Evolutionary conservation across 768 basidiomycete genomes (phyloP).

Genomic region (Naganishia vaughanmartiniae): DNA sequence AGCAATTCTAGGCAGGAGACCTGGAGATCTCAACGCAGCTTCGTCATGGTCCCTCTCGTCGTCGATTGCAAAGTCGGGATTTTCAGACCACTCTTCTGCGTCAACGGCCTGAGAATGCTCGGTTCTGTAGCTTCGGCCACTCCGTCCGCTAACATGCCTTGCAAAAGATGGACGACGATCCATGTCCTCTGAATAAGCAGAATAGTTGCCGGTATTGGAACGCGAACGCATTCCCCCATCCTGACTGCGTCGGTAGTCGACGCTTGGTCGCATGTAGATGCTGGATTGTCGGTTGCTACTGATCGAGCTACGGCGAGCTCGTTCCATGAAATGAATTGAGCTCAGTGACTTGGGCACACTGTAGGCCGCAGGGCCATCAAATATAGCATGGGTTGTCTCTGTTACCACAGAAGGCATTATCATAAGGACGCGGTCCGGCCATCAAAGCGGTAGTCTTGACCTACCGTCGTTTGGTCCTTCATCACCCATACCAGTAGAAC

Average conservation of each 20-base stretch:
- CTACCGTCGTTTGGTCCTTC: constrained; percentile 25
- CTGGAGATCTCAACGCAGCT: constrained; percentile 32
- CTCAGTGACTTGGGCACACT: constrained; percentile 37
- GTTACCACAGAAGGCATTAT: background rate
- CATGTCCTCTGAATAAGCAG: constrained; percentile 17
- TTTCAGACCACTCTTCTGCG: constrained; percentile 44
- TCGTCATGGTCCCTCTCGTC: constrained; percentile 44
- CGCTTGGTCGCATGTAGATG: constrained; percentile 20
- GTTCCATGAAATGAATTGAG: constrained; percentile 36
- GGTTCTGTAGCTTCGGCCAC: constrained; percentile 14
- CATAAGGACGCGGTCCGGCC: background rate
- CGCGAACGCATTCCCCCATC: constrained; percentile 20
- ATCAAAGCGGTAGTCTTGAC: background rate
- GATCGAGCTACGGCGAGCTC: constrained; percentile 33
- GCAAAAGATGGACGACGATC: constrained; percentile 14
- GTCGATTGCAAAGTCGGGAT: constrained; percentile 37
- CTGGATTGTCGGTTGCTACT: constrained; percentile 28
- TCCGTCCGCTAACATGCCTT: constrained; percentile 15
- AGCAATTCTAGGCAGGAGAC: constrained; percentile 34
- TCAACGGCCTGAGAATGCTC: constrained; percentile 22
- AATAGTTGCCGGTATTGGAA: constrained; percentile 24
- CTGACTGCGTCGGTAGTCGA: constrained; percentile 14
- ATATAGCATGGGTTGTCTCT: constrained; percentile 31
- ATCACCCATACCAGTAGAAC: constrained; percentile 17
- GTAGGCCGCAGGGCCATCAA: constrained; percentile 35